These are phyloP conservation scores for Lepidium africanum DNA, from an alignment of 345 rosid species.

Conservation along the genomic window DNA sequence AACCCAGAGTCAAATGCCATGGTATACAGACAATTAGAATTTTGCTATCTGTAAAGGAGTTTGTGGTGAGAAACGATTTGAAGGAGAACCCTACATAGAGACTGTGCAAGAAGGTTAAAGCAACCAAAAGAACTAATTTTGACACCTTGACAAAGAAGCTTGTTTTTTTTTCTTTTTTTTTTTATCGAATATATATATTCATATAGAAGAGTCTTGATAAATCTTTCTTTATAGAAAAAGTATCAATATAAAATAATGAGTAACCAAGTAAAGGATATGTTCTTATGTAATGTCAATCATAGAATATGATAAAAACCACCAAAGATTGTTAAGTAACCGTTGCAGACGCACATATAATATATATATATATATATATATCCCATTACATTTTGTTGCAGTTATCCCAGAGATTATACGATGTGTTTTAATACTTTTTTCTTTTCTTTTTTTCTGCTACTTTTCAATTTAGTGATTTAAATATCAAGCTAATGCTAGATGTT, in stretches of 20 bases:
- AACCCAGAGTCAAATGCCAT: neutral
- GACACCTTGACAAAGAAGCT: neutral
- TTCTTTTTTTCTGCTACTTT: no score
- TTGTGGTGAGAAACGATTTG: constrained; percentile 95
- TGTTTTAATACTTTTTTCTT: no score
- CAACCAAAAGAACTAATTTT: constrained; percentile 27
- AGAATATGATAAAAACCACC: constrained; percentile 5
- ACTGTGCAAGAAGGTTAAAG: neutral
- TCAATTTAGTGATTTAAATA: no score
- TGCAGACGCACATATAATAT: no score
- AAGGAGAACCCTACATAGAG: no score
- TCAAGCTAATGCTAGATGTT: no score
- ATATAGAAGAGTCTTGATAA: neutral
- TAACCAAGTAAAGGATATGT: constrained; percentile 21
- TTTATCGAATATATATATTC: neutral
- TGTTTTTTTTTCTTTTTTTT: neutral
- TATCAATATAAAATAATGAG: neutral
- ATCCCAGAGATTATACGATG: no score
- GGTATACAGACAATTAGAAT: neutral
- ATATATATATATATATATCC: neutral
- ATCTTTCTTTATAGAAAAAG: neutral
- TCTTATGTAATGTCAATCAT: constrained; percentile 2
- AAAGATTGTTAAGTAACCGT: neutral
- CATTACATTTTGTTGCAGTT: neutral
- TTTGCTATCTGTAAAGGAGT: constrained; percentile 46